phyloP scores from a whole-genome alignment of 2,329 filamentous ascomycete genomes.

The Fusarium newnesense region DNA sequence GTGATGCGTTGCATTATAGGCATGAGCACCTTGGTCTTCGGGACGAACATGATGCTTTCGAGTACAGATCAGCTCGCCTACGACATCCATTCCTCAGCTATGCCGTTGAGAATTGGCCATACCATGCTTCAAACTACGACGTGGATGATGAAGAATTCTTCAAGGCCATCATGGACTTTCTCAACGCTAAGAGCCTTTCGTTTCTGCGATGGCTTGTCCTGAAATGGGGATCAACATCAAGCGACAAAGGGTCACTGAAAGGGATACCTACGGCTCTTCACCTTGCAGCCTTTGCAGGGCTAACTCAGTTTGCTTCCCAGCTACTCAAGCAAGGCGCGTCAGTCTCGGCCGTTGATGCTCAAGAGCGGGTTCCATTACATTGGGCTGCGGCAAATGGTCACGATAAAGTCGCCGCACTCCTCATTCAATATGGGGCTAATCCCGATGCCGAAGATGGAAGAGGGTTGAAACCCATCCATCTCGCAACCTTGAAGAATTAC shows the following conservation, averaged over 20 bases:
- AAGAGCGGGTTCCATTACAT: slow-evolving; percentile 29
- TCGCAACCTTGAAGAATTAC: slow-evolving; percentile 24
- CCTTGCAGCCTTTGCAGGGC: slow-evolving; percentile 32
- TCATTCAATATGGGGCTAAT: slow-evolving; percentile 21
- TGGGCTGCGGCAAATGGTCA: slow-evolving; percentile 39
- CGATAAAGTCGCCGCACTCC: slow-evolving; percentile 11
- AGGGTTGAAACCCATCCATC: slow-evolving; percentile 35
- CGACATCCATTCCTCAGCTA: slow-evolving; percentile 33
- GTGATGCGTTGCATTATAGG: neutral
- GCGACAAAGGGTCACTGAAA: neutral
- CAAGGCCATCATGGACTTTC: slow-evolving; percentile 1
- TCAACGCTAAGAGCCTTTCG: neutral
- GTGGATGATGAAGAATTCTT: slow-evolving; percentile 25
- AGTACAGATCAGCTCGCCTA: slow-evolving; percentile 32
- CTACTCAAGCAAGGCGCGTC: slow-evolving; percentile 10
- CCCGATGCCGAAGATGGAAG: slow-evolving; percentile 13
- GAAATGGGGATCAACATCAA: slow-evolving; percentile 25
- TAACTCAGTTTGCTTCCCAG: slow-evolving; percentile 17
- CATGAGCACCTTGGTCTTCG: neutral
- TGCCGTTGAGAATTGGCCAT: slow-evolving; percentile 37
- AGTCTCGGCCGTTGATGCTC: slow-evolving; percentile 13
- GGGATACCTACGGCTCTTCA: slow-evolving; percentile 33
- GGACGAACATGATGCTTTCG: neutral
- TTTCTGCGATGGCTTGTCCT: slow-evolving; percentile 35
- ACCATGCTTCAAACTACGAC: slow-evolving; percentile 37